A percentile compares a stretch with the other conserved stretches of the same genome.
These are phyloP conservation scores for Coemansia sp. DNA, from an alignment of 192 early-diverging fungal species.

Conservation along the genomic window DNA sequence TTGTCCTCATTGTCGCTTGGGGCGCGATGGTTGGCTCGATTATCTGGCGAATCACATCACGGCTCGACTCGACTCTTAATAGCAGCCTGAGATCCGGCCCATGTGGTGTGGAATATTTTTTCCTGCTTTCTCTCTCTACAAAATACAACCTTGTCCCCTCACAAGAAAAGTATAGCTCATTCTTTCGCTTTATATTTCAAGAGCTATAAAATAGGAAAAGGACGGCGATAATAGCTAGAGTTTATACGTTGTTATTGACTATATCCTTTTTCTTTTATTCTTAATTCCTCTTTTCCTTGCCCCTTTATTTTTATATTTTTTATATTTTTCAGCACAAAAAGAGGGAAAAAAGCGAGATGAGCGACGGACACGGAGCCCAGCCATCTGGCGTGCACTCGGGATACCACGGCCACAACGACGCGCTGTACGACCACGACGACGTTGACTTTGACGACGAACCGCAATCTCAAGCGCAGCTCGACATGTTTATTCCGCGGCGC, in stretches of 20 bases:
- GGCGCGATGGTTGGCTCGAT: not conserved
- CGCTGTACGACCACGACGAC: constrained; percentile 37
- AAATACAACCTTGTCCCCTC: not conserved
- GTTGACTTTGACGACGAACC: constrained; percentile 26
- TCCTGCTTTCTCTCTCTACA: constrained; percentile 5
- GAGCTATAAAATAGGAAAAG: not conserved
- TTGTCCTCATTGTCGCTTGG: not conserved
- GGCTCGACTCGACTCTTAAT: not conserved
- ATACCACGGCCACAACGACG: constrained; percentile 25
- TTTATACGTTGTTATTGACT: not conserved
- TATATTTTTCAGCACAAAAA: not conserved
- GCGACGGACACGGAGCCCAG: constrained; percentile 39
- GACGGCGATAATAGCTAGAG: too few relatives aligned
- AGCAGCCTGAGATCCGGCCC: not conserved
- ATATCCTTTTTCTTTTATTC: constrained; percentile 13
- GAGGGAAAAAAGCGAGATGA: constrained; percentile 34
- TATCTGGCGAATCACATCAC: constrained; percentile 3
- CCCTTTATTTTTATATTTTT: constrained; percentile 18
- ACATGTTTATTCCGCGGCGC: constrained; percentile 51
- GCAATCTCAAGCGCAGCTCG: constrained; percentile 21
- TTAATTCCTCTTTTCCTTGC: constrained; percentile 11
- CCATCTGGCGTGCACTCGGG: constrained; percentile 15
- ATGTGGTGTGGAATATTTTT: not conserved
- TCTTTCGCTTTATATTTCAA: not conserved
- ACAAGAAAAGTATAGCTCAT: not conserved